Conservation (phyloP, 768 basidiomycete species). For the Russula foetens region DNA sequence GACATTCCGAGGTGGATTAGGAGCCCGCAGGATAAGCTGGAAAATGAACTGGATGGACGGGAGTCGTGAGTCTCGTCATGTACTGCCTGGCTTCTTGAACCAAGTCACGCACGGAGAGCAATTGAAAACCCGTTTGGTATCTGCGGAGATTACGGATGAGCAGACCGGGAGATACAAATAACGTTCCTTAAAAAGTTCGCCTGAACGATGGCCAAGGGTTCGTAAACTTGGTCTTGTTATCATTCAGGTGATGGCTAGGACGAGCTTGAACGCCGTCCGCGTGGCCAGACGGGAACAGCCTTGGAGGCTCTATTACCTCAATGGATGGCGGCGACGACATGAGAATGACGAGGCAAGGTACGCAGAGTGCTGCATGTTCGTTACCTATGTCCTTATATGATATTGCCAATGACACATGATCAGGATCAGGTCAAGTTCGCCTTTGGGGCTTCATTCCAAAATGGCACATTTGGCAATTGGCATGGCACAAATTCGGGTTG, state of each 20-base stretch:
- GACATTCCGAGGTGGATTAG: not conserved
- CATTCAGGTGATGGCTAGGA: conserved; percentile 15
- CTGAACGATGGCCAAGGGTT: conserved; percentile 21
- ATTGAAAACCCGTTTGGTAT: not conserved
- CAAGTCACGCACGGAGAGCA: conserved; percentile 3
- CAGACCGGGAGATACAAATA: not conserved
- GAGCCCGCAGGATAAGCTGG: not conserved
- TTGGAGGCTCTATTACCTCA: conserved; percentile 9
- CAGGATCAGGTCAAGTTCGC: too few species aligned
- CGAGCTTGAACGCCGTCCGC: conserved; percentile 9
- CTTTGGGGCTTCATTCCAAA: too few species aligned
- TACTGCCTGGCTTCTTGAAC: not conserved
- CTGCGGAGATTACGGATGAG: not conserved
- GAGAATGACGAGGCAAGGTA: not conserved
- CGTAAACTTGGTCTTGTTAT: conserved; percentile 11
- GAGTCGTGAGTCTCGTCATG: not conserved
- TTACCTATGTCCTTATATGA: not conserved
- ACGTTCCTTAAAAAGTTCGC: not conserved
- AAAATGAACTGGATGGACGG: conserved; percentile 1
- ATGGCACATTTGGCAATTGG: too few species aligned
- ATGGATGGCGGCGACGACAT: not conserved
- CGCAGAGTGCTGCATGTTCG: too few species aligned
- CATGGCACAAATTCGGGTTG: too few species aligned
- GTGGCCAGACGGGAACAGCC: conserved; percentile 12
- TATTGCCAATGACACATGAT: too few species aligned